A percentile compares a stretch with the other conserved stretches of the same genome.
These are phyloP conservation scores for Dispira simplex DNA, from an alignment of 192 early-diverging fungal genomes.

Conservation along the genomic window DNA sequence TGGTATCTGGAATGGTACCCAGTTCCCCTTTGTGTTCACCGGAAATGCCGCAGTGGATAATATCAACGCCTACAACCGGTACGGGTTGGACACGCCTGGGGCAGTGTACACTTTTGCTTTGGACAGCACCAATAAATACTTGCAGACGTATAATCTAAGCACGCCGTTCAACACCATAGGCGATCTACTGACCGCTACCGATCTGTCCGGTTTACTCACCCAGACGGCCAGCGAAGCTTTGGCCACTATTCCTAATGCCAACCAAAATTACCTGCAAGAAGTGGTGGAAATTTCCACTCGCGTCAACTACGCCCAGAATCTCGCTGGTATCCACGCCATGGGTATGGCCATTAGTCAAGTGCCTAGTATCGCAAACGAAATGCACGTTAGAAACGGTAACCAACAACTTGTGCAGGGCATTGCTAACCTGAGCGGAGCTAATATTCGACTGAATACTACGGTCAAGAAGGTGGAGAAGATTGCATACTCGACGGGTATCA, in stretches of 20 bases:
- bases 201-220: constrained; percentile 17
- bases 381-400: constrained; percentile 33
- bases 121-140: constrained; percentile 12
- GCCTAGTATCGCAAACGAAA: constrained; percentile 23
- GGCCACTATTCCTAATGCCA: constrained; percentile 21
- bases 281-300: constrained; percentile 39
- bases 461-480: constrained; percentile 20
- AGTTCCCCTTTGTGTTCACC: constrained; percentile 6
- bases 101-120: constrained; percentile 16
- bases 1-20: constrained; percentile 14
- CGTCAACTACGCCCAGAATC: constrained; percentile 46
- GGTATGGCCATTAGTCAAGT: constrained; percentile 38
- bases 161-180: constrained; percentile 16
- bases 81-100: constrained; percentile 7
- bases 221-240: constrained; percentile 17
- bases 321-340: constrained; percentile 38
- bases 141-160: constrained; percentile 20
- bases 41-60: background rate
- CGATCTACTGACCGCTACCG: constrained; percentile 2
- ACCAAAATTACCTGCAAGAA: constrained; percentile 24
- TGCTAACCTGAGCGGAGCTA: constrained; percentile 22
- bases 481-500: constrained; percentile 9
- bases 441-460: constrained; percentile 27
- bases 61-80: background rate
- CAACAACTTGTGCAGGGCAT: constrained; percentile 43